Base-by-base conservation (phyloP, 495 filamentous ascomycete genomes). In the Xylaria scruposa region DNA sequence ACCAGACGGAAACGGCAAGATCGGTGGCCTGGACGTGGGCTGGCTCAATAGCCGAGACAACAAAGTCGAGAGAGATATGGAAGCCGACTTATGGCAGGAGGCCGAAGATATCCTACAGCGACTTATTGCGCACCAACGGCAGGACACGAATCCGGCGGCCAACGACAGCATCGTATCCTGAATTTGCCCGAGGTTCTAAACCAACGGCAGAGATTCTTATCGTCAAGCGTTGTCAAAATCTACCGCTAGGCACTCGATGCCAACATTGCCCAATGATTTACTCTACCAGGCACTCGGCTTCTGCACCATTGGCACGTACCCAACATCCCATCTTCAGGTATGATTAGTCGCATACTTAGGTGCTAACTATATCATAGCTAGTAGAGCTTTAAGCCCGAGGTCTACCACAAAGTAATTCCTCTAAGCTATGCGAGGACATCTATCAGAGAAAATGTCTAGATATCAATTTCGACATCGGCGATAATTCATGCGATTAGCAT, bases 21-120 rank as follows among this genome's bases (percentile, higher is more conserved):
- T 91, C 21, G 90, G 90, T 4, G 81, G 82, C 33, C 81, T 95
- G 58, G 94, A 97, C 79, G 89, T 96, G 17, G 93, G 94, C 63
- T 91, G 90, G 89, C 82, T 97, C 76, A 97, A 97, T 75, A 92
- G 91, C 80, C 88, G 93, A 70, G 91, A 91, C 70, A 90, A 91
- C 73, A 90, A 89, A 40, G 90, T 95, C 19, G 92, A 90, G 53
- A 90, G 88, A 75, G 90, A 92, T 70, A 93, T 92, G 85, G 93
- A 96, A 78, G 86, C 87, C 15, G 93, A 96, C 82, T 76, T 96
- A 64, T 93, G 93, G 92, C 83, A 83, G 67, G 86, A 89, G 69
- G 90, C 91, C 10, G 80, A 77, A 58, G 75, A 75, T 42, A 74
- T 79, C 59, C 69, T 85, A 21, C 74, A 66, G n/a, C 61, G 53